Conservation (phyloP, 768 basidiomycete genomes). For the Suillus subalutaceus region DNA sequence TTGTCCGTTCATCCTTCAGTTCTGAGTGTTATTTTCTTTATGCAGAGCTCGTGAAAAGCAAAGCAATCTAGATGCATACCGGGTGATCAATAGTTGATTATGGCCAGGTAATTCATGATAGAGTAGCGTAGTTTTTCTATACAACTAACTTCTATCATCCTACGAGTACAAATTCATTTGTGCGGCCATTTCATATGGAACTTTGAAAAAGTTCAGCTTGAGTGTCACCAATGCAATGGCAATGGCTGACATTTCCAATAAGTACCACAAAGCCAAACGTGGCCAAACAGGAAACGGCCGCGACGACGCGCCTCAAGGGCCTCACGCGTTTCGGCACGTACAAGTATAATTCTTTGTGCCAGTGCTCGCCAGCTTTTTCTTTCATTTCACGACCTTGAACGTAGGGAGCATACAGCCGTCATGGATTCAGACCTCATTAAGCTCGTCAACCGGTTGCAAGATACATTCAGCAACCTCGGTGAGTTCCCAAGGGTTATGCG, state of each 20-base stretch:
- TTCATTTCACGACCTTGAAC: constrained; percentile 2
- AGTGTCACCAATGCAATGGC: not conserved
- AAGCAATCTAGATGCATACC: constrained; percentile 70
- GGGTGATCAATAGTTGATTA: not conserved
- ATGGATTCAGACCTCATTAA: constrained; percentile 97
- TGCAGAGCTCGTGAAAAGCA: constrained; percentile 87
- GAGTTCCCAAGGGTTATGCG: constrained; percentile 32
- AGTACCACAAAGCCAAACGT: constrained; percentile 30
- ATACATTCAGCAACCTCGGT: constrained; percentile 89
- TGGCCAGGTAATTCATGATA: constrained; percentile 33
- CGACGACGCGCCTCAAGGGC: constrained; percentile 29
- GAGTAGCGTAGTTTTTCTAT: constrained; percentile 14
- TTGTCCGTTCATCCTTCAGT: not conserved
- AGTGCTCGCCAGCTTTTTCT: not conserved
- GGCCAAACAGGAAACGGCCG: constrained; percentile 23
- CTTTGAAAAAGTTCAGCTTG: not conserved
- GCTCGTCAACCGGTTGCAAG: constrained; percentile 94
- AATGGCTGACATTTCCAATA: not conserved
- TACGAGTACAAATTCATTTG: constrained; percentile 5
- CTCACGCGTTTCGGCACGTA: constrained; percentile 21
- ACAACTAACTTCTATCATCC: constrained; percentile 15
- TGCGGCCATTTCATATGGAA: constrained; percentile 3
- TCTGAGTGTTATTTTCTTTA: not conserved
- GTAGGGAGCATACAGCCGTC: constrained; percentile 14
- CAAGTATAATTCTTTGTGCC: constrained; percentile 13